A percentile compares a stretch with the other conserved stretches of the same genome.
Conservation (phyloP, 129 eudicot species). For the Centrapalus pauciflorus region DNA sequence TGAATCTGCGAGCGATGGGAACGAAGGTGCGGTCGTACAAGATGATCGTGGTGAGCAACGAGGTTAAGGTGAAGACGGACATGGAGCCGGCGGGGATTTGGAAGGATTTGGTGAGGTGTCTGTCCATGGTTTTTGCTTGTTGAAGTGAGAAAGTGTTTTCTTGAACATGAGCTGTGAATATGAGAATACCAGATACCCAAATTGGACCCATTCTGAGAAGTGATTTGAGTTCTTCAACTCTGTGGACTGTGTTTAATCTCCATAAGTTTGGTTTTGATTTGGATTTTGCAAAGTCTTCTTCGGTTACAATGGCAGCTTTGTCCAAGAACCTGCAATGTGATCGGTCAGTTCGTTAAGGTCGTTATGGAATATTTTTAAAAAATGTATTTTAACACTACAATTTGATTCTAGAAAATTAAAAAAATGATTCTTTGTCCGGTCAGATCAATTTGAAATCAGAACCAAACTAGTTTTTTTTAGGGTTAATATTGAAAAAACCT, state of each 20-base stretch:
- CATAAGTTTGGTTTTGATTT: slow-evolving; percentile 55
- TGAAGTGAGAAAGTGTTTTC: slow-evolving; percentile 77
- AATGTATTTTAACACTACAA: no score
- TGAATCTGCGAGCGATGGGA: slow-evolving; percentile 50
- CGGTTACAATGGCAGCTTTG: slow-evolving; percentile 80
- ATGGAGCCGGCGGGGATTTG: slow-evolving; percentile 85
- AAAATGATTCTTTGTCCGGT: no score
- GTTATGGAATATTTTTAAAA: no score
- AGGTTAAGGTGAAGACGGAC: slow-evolving; percentile 65
- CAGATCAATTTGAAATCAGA: no score
- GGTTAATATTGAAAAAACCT: no score
- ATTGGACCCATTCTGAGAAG: slow-evolving; percentile 82
- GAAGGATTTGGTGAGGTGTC: slow-evolving; percentile 67
- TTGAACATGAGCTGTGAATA: slow-evolving; percentile 76
- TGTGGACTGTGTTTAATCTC: slow-evolving; percentile 76
- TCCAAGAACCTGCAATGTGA: slow-evolving; percentile 57
- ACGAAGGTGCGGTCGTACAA: slow-evolving; percentile 71
- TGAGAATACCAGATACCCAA: slow-evolving; percentile 86
- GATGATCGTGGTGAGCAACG: slow-evolving; percentile 60
- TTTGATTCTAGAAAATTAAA: no score
- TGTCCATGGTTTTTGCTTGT: slow-evolving; percentile 80
- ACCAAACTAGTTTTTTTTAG: no score
- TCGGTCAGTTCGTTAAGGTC: neutral
- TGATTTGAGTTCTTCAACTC: slow-evolving; percentile 84
- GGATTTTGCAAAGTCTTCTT: slow-evolving; percentile 46